These are phyloP conservation scores for Sugiyamaella grinbergsii DNA, from an alignment of 1,139 yeast species.

Conservation along the genomic window DNA sequence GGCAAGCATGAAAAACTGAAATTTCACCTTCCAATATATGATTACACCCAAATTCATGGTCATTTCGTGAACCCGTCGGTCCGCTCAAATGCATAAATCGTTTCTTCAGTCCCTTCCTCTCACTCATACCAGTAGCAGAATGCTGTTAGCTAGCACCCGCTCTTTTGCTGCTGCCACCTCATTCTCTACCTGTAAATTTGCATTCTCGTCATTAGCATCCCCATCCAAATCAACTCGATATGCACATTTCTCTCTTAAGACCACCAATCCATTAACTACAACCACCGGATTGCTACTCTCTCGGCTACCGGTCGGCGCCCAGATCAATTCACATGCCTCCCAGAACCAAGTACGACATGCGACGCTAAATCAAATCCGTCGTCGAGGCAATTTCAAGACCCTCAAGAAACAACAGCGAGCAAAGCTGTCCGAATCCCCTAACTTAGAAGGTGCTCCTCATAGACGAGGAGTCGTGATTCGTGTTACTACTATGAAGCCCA, in stretches of 20 bases:
- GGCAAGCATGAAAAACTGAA: not conserved
- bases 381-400: conserved; percentile 41
- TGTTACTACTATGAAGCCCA: conserved; percentile 93
- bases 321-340: conserved; percentile 12
- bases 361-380: conserved; percentile 37
- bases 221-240: not conserved
- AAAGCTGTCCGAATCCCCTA: conserved; percentile 77
- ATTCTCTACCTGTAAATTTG: not conserved
- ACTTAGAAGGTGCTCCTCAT: conserved; percentile 77
- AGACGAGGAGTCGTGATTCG: conserved; percentile 92
- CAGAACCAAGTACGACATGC: conserved; percentile 29
- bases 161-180: not conserved
- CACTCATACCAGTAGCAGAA: not conserved
- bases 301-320: not conserved
- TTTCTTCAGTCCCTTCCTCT: not conserved
- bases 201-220: not conserved
- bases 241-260: not conserved
- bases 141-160: not conserved
- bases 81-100: not conserved
- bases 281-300: not conserved
- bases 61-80: no score
- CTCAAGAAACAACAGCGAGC: conserved; percentile 39
- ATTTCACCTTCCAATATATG: conserved; percentile 2
- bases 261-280: not conserved
- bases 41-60: no score